Evolutionary conservation across 2,329 filamentous ascomycete species (phyloP).

Genomic region (Trichoderma sp.): DNA sequence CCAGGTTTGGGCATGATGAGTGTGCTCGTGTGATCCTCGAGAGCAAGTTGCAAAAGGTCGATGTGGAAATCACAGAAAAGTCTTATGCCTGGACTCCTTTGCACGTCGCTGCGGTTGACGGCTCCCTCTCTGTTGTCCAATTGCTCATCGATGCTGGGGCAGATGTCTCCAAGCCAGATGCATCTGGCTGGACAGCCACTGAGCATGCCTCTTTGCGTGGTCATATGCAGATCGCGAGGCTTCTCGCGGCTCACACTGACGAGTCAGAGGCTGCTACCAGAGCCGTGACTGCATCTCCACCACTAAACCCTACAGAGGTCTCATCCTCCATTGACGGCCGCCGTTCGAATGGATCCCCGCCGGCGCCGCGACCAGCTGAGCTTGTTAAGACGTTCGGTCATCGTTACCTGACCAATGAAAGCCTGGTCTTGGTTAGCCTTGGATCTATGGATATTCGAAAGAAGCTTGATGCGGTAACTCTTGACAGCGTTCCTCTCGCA

Average conservation of each 20-base stretch:
- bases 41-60: slow-evolving; percentile 64
- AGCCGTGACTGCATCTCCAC: slow-evolving; percentile 23
- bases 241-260: slow-evolving; percentile 55
- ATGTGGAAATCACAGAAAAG: slow-evolving; percentile 76
- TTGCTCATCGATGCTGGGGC: slow-evolving; percentile 76
- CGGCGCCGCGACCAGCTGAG: slow-evolving; percentile 57
- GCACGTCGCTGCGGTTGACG: slow-evolving; percentile 88
- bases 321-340: slow-evolving; percentile 63
- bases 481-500: slow-evolving; percentile 83
- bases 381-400: slow-evolving; percentile 95
- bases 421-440: slow-evolving; percentile 86
- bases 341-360: slow-evolving; percentile 51
- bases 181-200: slow-evolving; percentile 89
- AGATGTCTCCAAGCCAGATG: slow-evolving; percentile 70
- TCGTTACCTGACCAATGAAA: slow-evolving; percentile 84
- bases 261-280: slow-evolving; percentile 31
- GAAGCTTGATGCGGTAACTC: slow-evolving; percentile 71
- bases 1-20: slow-evolving; percentile 78
- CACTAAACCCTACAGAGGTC: slow-evolving; percentile 40
- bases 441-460: slow-evolving; percentile 95
- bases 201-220: slow-evolving; percentile 91
- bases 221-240: slow-evolving; percentile 75
- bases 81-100: slow-evolving; percentile 94
- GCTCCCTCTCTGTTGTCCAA: slow-evolving; percentile 70
- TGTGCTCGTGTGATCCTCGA: slow-evolving; percentile 75